Evolutionary conservation across 2,329 filamentous ascomycete species (phyloP), one percentile per base, ranked within the genome.

Genomic region (Diaporthe destruens): DNA sequence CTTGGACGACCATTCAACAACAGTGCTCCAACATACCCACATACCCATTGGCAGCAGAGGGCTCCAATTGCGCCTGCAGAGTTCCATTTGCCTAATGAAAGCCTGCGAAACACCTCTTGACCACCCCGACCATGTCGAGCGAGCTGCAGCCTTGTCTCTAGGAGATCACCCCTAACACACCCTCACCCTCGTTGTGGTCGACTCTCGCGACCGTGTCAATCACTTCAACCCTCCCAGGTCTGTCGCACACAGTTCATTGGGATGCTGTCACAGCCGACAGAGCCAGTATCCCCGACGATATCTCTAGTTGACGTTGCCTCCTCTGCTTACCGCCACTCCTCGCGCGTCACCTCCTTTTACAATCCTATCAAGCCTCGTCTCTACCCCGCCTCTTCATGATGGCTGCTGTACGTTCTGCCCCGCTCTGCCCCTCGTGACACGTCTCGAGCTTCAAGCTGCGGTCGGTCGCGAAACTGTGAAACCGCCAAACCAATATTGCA

Each of bases 401-500:
- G 83, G 79, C 82, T 73, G 77, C 80, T 72, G 82, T 84, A 82
- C 73, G 80, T 80, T 74, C 77, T 36, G 39, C 65, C 69, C 68
- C 72, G 80, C 80, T 74, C 77, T 36, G 36, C 65, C 69, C 69
- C 69, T 71, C 49, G 34, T 23, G 54, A 69, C 14, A 44, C n/a
- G 55, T 56, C 39, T 61, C 11, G 42, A 44, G 18, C 14, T 16
- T 61, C 11, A 36, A 44, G 18, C 14, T 16, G 18, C 29, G 51
- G 72, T 36, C 29, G 47, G 72, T 36, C 34, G 34, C 34, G 34
- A 36, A 36, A 36, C 34, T 6, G 32, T 8, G 34, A 12, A 12
- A 12, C 14, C 67, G 61, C 6, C 16, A 34, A 51, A 20, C 16
- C 69, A 47, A 56, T 49, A 66, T 42, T 11, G 23, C n/a, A 18